Percentiles rank a stretch among this genome's conserved stretches.
These are phyloP conservation scores for Globisporangium paroecandrum DNA, from an alignment of 352 stramenopile species.

Conservation along the genomic window DNA sequence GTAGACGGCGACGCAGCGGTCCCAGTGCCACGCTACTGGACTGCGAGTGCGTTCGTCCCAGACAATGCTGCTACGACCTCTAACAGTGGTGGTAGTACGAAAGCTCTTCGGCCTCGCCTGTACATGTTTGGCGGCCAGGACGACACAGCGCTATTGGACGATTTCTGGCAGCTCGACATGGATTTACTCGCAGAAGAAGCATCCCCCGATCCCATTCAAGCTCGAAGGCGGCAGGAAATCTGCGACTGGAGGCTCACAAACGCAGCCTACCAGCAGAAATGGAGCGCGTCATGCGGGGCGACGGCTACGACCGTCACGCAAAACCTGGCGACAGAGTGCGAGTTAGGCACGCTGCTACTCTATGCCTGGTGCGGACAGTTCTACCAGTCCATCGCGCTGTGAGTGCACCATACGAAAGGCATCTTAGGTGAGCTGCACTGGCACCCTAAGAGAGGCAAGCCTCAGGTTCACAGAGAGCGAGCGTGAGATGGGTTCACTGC, in stretches of 20 bases:
- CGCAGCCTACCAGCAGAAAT: slow-evolving; percentile 27
- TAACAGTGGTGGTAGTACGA: not conserved
- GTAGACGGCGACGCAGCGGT: slow-evolving; percentile 5
- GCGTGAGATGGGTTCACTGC: no score
- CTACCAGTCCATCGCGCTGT: slow-evolving; percentile 51
- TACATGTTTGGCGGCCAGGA: slow-evolving; percentile 73
- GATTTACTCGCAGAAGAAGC: slow-evolving; percentile 31
- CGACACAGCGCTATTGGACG: slow-evolving; percentile 49
- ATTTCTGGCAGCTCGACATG: slow-evolving; percentile 59
- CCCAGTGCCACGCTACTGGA: slow-evolving; percentile 42
- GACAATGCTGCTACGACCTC: slow-evolving; percentile 7
- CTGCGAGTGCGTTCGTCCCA: slow-evolving; percentile 31
- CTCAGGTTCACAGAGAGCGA: no score
- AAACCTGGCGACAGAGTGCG: slow-evolving; percentile 32
- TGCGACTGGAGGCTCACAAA: slow-evolving; percentile 55
- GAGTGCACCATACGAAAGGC: not conserved
- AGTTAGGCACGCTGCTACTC: slow-evolving; percentile 40
- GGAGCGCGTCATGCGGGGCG: slow-evolving; percentile 43
- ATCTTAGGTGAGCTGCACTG: no score
- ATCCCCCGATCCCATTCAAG: slow-evolving; percentile 18
- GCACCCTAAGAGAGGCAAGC: no score
- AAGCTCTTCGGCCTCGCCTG: slow-evolving; percentile 16
- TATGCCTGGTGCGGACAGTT: slow-evolving; percentile 52
- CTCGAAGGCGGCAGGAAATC: slow-evolving; percentile 17
- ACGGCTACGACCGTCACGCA: slow-evolving; percentile 15